These are phyloP conservation scores for Trametopsis cervina DNA, from an alignment of 768 basidiomycete species.

Conservation along the genomic window DNA sequence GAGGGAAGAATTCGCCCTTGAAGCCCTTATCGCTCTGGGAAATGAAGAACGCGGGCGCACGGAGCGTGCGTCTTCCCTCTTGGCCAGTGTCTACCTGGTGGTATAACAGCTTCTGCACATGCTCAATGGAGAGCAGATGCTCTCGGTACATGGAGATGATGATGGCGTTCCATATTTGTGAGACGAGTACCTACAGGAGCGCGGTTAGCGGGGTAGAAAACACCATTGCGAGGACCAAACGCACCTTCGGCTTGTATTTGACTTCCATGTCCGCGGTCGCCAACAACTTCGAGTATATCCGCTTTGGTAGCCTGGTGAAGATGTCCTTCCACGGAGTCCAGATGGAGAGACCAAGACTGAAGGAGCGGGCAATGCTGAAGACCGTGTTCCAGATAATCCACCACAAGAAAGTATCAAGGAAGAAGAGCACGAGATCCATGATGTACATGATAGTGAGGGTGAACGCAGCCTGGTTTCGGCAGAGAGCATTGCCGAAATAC, in stretches of 20 bases:
- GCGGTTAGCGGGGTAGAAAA: background rate
- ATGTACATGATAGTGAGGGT: conserved; percentile 96
- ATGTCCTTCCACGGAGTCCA: conserved; percentile 99
- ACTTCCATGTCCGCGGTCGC: conserved; percentile 95
- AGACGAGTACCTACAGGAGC: conserved; percentile 74
- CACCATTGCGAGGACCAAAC: background rate
- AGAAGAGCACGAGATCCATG: conserved; percentile 96
- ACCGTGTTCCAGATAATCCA: conserved; percentile 99
- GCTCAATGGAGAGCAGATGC: conserved; percentile 96
- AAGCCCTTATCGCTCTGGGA: conserved; percentile 85
- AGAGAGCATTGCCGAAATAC: conserved; percentile 77
- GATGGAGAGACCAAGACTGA: conserved; percentile 87
- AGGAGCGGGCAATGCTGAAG: conserved; percentile 82
- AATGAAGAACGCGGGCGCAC: conserved; percentile 97
- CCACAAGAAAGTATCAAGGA: conserved; percentile 99
- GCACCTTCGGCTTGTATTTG: conserved; percentile 97
- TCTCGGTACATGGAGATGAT: conserved; percentile 99
- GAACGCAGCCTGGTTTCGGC: conserved; percentile 91
- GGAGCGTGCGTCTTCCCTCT: conserved; percentile 84
- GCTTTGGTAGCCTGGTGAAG: conserved; percentile 90
- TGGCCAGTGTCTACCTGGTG: conserved; percentile 86
- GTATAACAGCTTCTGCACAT: conserved; percentile 96
- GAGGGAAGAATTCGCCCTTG: conserved; percentile 88
- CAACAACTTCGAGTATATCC: conserved; percentile 93
- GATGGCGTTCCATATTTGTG: conserved; percentile 99